Evolutionary conservation across 768 basidiomycete genomes (phyloP).

Genomic region (Russula sp.): DNA sequence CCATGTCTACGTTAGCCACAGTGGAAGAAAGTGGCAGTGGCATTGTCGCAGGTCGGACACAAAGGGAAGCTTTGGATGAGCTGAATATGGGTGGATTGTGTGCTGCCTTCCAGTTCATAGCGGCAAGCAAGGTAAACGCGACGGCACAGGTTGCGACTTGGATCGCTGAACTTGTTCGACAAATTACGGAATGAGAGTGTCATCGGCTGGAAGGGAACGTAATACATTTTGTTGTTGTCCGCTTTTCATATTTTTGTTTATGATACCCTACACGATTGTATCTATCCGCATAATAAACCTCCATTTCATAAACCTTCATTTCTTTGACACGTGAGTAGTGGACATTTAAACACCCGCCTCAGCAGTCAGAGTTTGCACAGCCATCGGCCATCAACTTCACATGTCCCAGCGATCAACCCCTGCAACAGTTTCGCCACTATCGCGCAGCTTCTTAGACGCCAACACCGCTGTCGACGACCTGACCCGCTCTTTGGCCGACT

Average conservation of each 20-base stretch:
- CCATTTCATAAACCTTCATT: neutral
- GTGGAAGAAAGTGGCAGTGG: conserved; percentile 49
- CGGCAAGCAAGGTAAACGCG: conserved; percentile 38
- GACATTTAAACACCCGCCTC: neutral
- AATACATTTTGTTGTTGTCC: conserved; percentile 21
- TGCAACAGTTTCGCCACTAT: conserved; percentile 35
- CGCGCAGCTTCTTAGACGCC: conserved; percentile 36
- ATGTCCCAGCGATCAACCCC: conserved; percentile 17
- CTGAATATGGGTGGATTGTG: conserved; percentile 71
- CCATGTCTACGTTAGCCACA: conserved; percentile 62
- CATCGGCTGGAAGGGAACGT: conserved; percentile 20
- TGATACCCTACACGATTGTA: conserved; percentile 25
- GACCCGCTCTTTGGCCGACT: conserved; percentile 65
- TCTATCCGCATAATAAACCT: conserved; percentile 22
- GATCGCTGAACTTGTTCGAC: conserved; percentile 62
- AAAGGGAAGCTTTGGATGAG: conserved; percentile 63
- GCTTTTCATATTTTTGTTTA: conserved; percentile 25
- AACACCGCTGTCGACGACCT: conserved; percentile 70
- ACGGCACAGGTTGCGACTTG: conserved; percentile 69
- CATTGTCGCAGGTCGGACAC: conserved; percentile 45
- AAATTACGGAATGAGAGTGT: conserved; percentile 46
- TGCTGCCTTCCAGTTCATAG: conserved; percentile 69
- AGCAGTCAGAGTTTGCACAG: neutral
- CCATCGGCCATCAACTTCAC: neutral
- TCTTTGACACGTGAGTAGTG: conserved; percentile 9